A percentile compares a stretch with the other conserved stretches of the same genome.
Evolutionary conservation across 2,329 filamentous ascomycete species (phyloP).

Genomic region (Waltergamsia citrina): DNA sequence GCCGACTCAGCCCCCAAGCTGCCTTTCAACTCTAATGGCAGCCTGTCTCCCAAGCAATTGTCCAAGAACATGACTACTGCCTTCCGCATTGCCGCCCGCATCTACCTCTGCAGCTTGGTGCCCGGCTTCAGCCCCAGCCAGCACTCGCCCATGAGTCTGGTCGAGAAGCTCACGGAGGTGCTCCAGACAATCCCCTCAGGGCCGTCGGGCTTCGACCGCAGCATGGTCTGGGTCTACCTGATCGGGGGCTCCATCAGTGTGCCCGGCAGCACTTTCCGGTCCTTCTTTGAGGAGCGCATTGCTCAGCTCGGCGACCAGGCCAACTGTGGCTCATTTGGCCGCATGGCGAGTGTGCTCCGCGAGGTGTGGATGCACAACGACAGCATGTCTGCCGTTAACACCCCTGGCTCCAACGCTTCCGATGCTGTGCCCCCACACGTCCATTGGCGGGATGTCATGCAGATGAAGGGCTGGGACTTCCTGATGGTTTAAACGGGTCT

Average conservation of each 20-base stretch:
- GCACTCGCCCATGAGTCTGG: constrained; percentile 63
- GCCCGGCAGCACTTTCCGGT: constrained; percentile 64
- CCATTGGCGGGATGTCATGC: constrained; percentile 94
- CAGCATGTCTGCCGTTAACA: constrained; percentile 27
- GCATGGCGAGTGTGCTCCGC: constrained; percentile 66
- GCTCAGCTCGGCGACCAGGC: constrained; percentile 67
- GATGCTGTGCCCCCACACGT: constrained; percentile 51
- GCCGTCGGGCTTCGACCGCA: constrained; percentile 75
- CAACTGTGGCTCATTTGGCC: constrained; percentile 75
- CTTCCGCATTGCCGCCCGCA: constrained; percentile 85
- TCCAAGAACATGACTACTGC: constrained; percentile 81
- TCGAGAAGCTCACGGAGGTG: constrained; percentile 66
- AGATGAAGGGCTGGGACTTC: constrained; percentile 84
- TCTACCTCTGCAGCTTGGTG: constrained; percentile 94
- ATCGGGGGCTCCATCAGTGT: constrained; percentile 74
- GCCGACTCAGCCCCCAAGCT: constrained; percentile 45
- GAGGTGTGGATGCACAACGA: constrained; percentile 82
- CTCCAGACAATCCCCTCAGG: constrained; percentile 79
- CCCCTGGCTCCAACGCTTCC: constrained; percentile 22
- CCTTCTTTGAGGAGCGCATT: constrained; percentile 67
- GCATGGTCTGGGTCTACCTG: constrained; percentile 86
- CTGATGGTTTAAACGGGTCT: constrained; percentile 79
- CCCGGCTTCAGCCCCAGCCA: constrained; percentile 76
- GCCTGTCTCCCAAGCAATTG: constrained; percentile 73
- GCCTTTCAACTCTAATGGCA: constrained; percentile 59